phyloP scores from a whole-genome alignment of 441 rosid species.

The Erysimum pusillum region DNA sequence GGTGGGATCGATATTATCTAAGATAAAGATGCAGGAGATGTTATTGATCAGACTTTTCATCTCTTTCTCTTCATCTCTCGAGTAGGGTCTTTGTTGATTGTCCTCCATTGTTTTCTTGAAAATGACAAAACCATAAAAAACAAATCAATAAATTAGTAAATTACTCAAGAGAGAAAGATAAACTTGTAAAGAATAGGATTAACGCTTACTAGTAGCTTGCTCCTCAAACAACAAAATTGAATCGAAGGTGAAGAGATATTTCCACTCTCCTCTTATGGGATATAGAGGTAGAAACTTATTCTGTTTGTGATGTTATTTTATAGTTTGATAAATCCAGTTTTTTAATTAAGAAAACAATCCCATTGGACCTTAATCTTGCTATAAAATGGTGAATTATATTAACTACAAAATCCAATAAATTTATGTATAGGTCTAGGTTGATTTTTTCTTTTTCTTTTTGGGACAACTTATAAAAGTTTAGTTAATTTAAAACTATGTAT shows the following conservation, averaged over 20 bases:
- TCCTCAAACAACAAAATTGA: neutral
- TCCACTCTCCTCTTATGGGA: neutral
- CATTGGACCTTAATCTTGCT: neutral
- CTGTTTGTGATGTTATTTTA: neutral
- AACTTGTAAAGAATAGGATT: neutral
- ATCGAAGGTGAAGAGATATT: neutral
- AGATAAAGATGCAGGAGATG: neutral
- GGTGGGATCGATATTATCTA: neutral
- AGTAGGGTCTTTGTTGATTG: slow-evolving; percentile 4
- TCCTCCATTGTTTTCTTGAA: slow-evolving; percentile 11
- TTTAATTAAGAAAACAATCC: neutral
- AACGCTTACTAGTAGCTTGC: slow-evolving; percentile 22
- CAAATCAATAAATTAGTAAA: neutral
- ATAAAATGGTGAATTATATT: neutral
- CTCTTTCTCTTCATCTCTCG: neutral
- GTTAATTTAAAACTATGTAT: neutral
- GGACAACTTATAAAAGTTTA: neutral
- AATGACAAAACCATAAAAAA: neutral
- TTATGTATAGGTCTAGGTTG: neutral
- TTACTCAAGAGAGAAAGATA: neutral
- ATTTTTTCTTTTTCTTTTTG: neutral
- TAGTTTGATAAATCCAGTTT: neutral
- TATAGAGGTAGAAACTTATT: neutral
- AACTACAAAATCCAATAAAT: neutral
- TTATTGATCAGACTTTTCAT: neutral